Evolutionary conservation across 2,329 filamentous ascomycete species (phyloP), one percentile per base, ranked within the genome.

Genomic region (Emydomyces testavorans): DNA sequence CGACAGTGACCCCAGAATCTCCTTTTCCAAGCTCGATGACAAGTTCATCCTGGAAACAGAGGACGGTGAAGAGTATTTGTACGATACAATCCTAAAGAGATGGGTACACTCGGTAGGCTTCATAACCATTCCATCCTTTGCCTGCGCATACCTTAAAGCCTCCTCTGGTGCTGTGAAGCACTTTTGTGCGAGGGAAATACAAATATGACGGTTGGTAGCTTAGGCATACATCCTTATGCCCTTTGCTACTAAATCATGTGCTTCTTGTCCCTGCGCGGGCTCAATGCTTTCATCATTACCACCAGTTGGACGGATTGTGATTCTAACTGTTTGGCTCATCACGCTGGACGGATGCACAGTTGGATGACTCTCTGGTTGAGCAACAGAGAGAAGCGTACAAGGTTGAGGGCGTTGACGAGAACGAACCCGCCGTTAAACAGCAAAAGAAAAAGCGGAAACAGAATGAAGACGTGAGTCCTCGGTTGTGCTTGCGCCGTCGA

Each of bases 31-130:
- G 62, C 73, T 86, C 52, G 83, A 90, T 65, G 75, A 79, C 60
- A 90, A 87, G 62, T 90, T 82, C 69, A 78, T 92, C 46, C 79
- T 92, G 6, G 88, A 94, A 52, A 83, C 85, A 49, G 85, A 88
- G 40, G 81, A 92, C 61, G 87, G 86, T 45, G 77, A 79, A 52
- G 89, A 94, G 64, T 94, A 82, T 69, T 84, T 89, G 63, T 95
- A 83, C 69, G 81, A 93, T 65, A 67, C 75, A 42, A 74, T 72
- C 43, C 67, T 80, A 56, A 81, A 78, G 67, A 77, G 79, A 66
- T 95, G 89, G 89, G 74, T 87, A 46, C 82, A 80, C 56, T 72
- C 75, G 62, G 78, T 75, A 72, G 58, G 69, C 42, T 50, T 52
- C 47, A 46, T 50, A 50, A 47, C 46, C 43, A 53, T 45, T 47